These are phyloP conservation scores for Hamamelis virginiana DNA, from an alignment of 164 flowering plant species.

Conservation along the genomic window DNA sequence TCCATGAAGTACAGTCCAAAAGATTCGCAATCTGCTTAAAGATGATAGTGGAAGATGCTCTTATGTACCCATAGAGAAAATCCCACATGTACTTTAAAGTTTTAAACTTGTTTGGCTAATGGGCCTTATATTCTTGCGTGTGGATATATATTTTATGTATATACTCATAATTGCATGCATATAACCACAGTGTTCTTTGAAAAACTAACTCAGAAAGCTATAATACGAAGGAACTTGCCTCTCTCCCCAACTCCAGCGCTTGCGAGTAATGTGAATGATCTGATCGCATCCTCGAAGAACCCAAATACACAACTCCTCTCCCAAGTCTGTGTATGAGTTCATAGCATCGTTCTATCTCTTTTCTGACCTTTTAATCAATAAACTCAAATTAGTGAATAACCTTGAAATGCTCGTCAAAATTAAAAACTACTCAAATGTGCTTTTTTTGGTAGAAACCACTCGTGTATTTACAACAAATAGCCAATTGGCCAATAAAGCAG, in stretches of 20 bases:
- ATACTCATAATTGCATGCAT: neutral
- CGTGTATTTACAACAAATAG: no score
- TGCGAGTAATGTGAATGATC: slow-evolving; percentile 74
- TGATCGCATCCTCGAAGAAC: slow-evolving; percentile 79
- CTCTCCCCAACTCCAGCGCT: slow-evolving; percentile 63
- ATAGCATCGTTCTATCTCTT: slow-evolving; percentile 75
- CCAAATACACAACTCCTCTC: slow-evolving; percentile 84
- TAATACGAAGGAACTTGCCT: slow-evolving; percentile 42
- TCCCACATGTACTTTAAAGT: no score
- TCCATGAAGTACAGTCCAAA: slow-evolving; percentile 87
- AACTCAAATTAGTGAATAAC: slow-evolving; percentile 5
- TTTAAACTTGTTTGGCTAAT: no score
- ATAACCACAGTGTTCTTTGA: no score
- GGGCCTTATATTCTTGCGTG: neutral
- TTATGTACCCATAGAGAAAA: neutral
- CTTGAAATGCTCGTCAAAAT: no score
- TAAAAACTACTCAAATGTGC: no score
- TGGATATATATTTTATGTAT: neutral
- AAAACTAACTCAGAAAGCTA: neutral
- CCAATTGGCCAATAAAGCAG: no score
- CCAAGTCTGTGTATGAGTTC: slow-evolving; percentile 78
- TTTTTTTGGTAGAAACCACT: no score
- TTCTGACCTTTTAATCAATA: slow-evolving; percentile 52
- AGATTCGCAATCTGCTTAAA: slow-evolving; percentile 65
- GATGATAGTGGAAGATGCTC: neutral